Percentiles rank a stretch among this genome's conserved stretches.
Evolutionary conservation across 116 monocot genomes (phyloP).

Genomic region (Papilionanthe hybrid): DNA sequence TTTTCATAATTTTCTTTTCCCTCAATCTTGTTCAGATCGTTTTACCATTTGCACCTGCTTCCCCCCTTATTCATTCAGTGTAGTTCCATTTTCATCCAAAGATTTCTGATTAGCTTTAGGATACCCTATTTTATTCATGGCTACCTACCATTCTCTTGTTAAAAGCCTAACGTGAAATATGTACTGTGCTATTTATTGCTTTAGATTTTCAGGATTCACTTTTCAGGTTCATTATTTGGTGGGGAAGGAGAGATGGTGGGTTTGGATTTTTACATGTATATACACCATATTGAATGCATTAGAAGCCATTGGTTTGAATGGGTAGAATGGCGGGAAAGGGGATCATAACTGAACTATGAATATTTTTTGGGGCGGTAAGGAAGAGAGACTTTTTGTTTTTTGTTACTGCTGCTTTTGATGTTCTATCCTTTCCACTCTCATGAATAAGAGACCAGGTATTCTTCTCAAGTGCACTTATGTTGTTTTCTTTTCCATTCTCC

Average conservation of each 20-base stretch:
- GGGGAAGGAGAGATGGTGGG: constrained; percentile 10
- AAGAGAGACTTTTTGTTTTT: constrained; percentile 7
- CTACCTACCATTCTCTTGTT: constrained; percentile 6
- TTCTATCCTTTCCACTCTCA: constrained; percentile 13
- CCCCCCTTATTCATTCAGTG: too few species aligned
- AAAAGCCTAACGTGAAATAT: constrained; percentile 3
- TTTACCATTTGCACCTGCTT: neutral
- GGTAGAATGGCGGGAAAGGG: neutral
- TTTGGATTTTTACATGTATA: constrained; percentile 21
- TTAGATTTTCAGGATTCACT: neutral
- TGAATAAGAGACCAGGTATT: constrained; percentile 13
- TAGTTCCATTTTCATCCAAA: too few species aligned
- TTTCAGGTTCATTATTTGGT: constrained; percentile 10
- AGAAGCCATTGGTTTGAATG: constrained; percentile 13
- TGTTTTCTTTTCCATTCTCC: too few species aligned
- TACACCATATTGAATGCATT: constrained; percentile 12
- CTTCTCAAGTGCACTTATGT: neutral
- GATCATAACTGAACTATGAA: constrained; percentile 4
- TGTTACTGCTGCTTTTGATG: constrained; percentile 5
- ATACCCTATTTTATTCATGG: constrained; percentile 7
- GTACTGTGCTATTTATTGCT: neutral
- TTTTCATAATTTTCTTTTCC: neutral
- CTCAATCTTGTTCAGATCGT: neutral
- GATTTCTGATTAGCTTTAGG: too few species aligned
- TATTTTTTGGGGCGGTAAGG: neutral